Base-by-base conservation (phyloP, 768 basidiomycete species). In the Hypsizygus marmoreus region DNA sequence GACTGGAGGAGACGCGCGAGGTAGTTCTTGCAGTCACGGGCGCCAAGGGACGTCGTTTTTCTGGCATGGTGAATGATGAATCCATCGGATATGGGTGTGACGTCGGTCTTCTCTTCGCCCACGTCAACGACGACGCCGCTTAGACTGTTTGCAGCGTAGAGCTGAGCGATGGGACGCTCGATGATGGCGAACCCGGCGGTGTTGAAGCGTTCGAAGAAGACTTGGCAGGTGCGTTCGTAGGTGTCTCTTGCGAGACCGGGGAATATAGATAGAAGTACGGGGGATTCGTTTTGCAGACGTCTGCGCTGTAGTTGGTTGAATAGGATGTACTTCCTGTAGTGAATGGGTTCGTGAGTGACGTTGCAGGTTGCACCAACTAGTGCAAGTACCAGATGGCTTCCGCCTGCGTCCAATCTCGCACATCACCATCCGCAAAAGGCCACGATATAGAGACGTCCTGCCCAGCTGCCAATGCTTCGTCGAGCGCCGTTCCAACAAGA, bases 171-270 rank as follows among this genome's bases (percentile, higher is more conserved):
- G 16, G 93, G 86, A 0, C 91, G 88, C 45, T 94, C 87, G 39
- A 93, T 72, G 54, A 94, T 74, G 43, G 80, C 78, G 53, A 95
- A 81, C 12, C 84, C 89, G 7, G 94, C 86, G 20, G 88, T 86
- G 60, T 94, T 93, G 78, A 95, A 90, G 19, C 89, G 86, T 61
- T 95, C 93, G 57, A 97, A 97, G 68, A 95, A 91, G 29, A 90
- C 75, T 58, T 88, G 91, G 56, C 85, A 87, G 56, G 87, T 77
- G 33, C 76, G 76, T 61, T 94, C 89, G 63, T 86, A 79, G 7
- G 80, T 75, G 28, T 72, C 69, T 41, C 87, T 78, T 19, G 88
- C 78, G 16, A 90, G 77, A 23, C 81, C 79, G 0, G 84, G 67
- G 4, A 76, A 68, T 43, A 95, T 73, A 29, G 86, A 82, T 46